phyloP scores from a whole-genome alignment of 148 eudicot genomes.

The Heliamphora exappendiculata region DNA sequence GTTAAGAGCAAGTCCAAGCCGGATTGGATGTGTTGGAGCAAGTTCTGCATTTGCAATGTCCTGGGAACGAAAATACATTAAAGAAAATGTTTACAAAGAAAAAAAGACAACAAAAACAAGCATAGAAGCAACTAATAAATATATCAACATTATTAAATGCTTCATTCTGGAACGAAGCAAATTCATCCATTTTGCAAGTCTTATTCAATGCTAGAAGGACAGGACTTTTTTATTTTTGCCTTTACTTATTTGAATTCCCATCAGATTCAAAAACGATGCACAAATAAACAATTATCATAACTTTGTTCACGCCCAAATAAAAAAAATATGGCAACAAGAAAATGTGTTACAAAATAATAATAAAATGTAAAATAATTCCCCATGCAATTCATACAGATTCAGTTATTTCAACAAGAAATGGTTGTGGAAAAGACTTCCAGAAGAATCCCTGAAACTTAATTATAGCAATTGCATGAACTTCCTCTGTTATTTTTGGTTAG shows the following conservation, averaged over 20 bases:
- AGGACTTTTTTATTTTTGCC: background rate
- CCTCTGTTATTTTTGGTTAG: background rate
- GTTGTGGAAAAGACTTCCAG: background rate
- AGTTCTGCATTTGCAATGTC: constrained; percentile 10
- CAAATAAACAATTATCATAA: background rate
- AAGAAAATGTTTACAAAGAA: background rate
- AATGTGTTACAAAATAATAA: background rate
- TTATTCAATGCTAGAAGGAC: background rate
- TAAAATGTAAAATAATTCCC: background rate
- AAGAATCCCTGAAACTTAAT: background rate
- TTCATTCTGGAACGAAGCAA: background rate
- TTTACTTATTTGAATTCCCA: too few relatives aligned
- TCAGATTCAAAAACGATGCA: background rate
- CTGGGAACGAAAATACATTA: background rate
- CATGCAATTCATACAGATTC: too few relatives aligned
- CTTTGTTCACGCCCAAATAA: background rate
- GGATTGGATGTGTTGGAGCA: constrained; percentile 13
- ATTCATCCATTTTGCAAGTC: background rate
- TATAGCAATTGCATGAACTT: background rate
- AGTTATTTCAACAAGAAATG: background rate
- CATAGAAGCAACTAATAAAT: background rate
- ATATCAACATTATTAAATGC: background rate
- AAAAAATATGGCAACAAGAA: background rate
- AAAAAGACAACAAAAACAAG: background rate
- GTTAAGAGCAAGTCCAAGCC: constrained; percentile 8